phyloP scores from a whole-genome alignment of 257 asterid species.

The Nicotiana paniculata region DNA sequence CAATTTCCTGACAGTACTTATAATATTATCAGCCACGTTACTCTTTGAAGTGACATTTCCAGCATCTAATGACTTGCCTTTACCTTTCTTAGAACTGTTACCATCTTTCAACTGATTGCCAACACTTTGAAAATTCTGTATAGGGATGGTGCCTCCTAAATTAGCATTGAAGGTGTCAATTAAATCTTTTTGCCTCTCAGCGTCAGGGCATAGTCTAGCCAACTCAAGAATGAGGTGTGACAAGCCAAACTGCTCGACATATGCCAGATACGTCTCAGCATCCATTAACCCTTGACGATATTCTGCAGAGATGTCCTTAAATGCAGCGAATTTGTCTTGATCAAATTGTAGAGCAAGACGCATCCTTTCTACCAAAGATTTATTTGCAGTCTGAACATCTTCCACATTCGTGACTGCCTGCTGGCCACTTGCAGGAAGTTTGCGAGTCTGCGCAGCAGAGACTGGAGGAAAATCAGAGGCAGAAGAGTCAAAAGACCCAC shows the following conservation, averaged over 20 bases:
- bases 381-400: constrained; percentile 77
- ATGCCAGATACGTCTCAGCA: constrained; percentile 62
- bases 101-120: constrained; percentile 26
- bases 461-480: constrained; percentile 71
- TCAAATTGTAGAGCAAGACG: constrained; percentile 61
- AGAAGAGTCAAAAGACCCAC: constrained; percentile 37
- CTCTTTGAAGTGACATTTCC: constrained; percentile 32
- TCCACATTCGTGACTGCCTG: constrained; percentile 35
- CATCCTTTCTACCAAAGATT: constrained; percentile 78
- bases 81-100: constrained; percentile 44
- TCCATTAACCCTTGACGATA: constrained; percentile 68
- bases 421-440: constrained; percentile 28
- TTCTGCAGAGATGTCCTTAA: constrained; percentile 72
- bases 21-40: constrained; percentile 42
- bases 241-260: constrained; percentile 79
- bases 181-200: constrained; percentile 72
- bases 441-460: constrained; percentile 48
- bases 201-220: constrained; percentile 80
- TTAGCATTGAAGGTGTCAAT: constrained; percentile 63
- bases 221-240: constrained; percentile 80
- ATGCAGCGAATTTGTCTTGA: constrained; percentile 61
- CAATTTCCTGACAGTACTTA: constrained; percentile 50
- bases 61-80: constrained; percentile 43
- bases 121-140: constrained; percentile 30
- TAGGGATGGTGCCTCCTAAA: constrained; percentile 21